These are phyloP conservation scores for Deinandra increscens DNA, from an alignment of 129 eudicot species.

Conservation along the genomic window DNA sequence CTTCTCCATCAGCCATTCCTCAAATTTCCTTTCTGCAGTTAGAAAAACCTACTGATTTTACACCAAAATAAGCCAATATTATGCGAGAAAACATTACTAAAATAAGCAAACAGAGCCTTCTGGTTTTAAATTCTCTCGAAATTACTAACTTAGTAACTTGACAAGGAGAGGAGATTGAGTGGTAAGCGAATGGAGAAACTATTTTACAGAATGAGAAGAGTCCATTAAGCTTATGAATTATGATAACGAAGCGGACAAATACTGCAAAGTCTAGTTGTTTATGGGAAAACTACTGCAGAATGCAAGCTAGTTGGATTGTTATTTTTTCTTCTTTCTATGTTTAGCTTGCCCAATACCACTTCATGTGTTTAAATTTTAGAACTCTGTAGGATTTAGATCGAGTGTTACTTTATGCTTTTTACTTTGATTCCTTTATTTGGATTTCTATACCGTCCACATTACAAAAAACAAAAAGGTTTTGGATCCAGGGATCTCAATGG, in stretches of 20 bases:
- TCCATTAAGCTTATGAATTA: conserved; percentile 28
- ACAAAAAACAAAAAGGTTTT: too few relatives aligned
- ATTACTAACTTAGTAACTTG: conserved; percentile 14
- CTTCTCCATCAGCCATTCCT: conserved; percentile 74
- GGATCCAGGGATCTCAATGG: too few relatives aligned
- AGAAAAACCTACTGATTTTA: not conserved
- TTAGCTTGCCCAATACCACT: not conserved
- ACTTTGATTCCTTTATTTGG: too few relatives aligned
- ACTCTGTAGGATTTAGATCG: not conserved
- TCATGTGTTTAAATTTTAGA: not conserved
- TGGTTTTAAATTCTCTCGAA: not conserved
- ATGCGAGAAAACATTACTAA: not conserved
- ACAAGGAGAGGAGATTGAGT: conserved; percentile 97
- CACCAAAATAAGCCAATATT: not conserved
- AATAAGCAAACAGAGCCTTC: not conserved
- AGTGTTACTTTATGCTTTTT: too few relatives aligned
- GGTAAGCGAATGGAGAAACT: conserved; percentile 99
- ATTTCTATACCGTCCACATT: too few relatives aligned
- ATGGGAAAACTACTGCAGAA: too few relatives aligned
- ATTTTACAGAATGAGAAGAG: conserved; percentile 81
- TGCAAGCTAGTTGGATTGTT: too few relatives aligned
- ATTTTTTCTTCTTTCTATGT: too few relatives aligned
- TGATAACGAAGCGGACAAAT: conserved; percentile 9
- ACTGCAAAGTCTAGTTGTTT: too few relatives aligned
- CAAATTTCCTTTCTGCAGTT: conserved; percentile 16